Percentiles rank a stretch among this genome's conserved stretches.
phyloP scores from a whole-genome alignment of 768 basidiomycete species.

The Auriscalpium vulgare region DNA sequence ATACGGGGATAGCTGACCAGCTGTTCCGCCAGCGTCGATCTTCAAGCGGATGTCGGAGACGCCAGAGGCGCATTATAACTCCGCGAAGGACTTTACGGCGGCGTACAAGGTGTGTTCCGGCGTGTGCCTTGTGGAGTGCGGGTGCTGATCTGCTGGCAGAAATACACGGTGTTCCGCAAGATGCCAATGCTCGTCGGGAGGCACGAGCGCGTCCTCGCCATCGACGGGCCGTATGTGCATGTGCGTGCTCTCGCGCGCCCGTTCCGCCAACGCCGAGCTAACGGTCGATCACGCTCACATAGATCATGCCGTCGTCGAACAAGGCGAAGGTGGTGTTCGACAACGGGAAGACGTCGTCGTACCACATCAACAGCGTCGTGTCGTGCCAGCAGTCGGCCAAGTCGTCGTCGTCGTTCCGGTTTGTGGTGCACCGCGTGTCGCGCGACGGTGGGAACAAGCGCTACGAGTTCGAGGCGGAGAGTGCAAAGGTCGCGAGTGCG shows the following conservation, averaged over 20 bases:
- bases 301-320: conserved; percentile 87
- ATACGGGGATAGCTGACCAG: background rate
- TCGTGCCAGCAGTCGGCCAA: conserved; percentile 81
- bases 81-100: conserved; percentile 69
- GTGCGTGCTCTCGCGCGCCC: conserved; percentile 31
- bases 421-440: conserved; percentile 58
- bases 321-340: conserved; percentile 76
- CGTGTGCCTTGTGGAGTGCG: background rate
- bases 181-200: conserved; percentile 89
- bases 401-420: conserved; percentile 77
- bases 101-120: conserved; percentile 67
- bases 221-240: conserved; percentile 92
- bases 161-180: conserved; percentile 89
- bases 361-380: conserved; percentile 82
- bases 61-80: conserved; percentile 36
- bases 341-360: conserved; percentile 84
- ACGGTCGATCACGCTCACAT: conserved; percentile 7
- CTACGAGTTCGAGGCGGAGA: conserved; percentile 97
- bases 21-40: conserved; percentile 62
- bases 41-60: conserved; percentile 85
- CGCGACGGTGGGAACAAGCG: conserved; percentile 71
- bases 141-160: conserved; percentile 33
- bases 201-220: conserved; percentile 85
- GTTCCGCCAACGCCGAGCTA: conserved; percentile 5
- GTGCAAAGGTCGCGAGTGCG: conserved; percentile 68